These are phyloP conservation scores for Spathaspora sp. DNA, from an alignment of 1,139 yeast genomes.

Conservation along the genomic window DNA sequence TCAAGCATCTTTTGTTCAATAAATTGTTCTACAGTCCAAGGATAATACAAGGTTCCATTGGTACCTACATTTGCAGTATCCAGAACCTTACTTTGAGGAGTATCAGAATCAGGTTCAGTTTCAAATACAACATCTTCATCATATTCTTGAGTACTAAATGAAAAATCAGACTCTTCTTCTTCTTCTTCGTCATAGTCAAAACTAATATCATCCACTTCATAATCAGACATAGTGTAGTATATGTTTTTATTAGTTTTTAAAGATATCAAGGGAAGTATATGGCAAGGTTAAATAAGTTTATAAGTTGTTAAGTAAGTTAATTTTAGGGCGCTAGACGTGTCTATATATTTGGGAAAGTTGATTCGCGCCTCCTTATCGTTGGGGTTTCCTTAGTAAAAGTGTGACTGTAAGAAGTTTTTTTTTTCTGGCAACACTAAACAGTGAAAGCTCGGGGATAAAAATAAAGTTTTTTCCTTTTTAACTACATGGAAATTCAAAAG, in stretches of 20 bases:
- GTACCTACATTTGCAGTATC: constrained; percentile 12
- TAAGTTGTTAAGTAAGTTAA: background rate
- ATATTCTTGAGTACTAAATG: constrained; percentile 13
- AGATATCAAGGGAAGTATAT: background rate
- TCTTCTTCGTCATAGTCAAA: constrained; percentile 23
- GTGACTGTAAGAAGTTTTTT: background rate
- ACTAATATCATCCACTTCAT: constrained; percentile 12
- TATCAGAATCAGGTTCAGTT: constrained; percentile 6
- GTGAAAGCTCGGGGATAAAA: too few relatives aligned
- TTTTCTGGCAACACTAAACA: background rate
- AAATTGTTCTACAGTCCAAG: constrained; percentile 30
- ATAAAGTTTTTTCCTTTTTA: too few relatives aligned
- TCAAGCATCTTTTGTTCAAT: constrained; percentile 21
- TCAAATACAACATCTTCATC: constrained; percentile 10
- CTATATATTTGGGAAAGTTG: background rate
- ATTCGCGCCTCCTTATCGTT: constrained; percentile 1
- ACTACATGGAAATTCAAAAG: background rate
- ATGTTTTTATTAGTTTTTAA: too few relatives aligned
- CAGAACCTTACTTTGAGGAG: constrained; percentile 6
- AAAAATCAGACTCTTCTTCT: constrained; percentile 12
- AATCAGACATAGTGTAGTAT: constrained; percentile 15
- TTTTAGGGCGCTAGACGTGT: too few relatives aligned
- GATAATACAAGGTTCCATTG: constrained; percentile 18
- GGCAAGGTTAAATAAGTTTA: background rate
- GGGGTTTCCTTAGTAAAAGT: background rate